Percentiles rank a stretch among this genome's conserved stretches.
phyloP scores from a whole-genome alignment of 2,329 filamentous ascomycete genomes.

The Fusarium newnesense region DNA sequence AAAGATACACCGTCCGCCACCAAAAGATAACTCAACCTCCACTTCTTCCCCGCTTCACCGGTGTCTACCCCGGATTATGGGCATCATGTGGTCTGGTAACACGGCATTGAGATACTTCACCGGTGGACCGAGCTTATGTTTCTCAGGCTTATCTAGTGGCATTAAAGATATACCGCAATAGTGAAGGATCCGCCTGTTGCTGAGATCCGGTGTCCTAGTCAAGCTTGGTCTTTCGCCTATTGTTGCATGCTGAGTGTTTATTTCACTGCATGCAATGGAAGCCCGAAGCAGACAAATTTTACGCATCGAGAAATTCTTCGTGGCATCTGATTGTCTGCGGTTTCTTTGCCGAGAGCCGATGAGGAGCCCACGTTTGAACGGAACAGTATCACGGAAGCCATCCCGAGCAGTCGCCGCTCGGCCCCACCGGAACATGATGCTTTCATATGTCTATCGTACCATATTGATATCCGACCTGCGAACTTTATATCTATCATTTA shows the following conservation, averaged over 20 bases:
- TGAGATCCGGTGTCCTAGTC: too few species aligned
- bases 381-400: not conserved
- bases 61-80: constrained; percentile 12
- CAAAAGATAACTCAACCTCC: not conserved
- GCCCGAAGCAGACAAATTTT: accelerated
- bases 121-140: not conserved
- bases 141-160: not conserved
- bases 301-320: not conserved
- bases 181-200: accelerated
- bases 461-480: accelerated
- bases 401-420: not conserved
- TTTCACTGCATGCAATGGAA: not conserved
- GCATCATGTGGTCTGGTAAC: not conserved
- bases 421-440: not conserved
- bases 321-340: accelerated
- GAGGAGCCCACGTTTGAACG: accelerated
- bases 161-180: not conserved
- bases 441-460: not conserved
- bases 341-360: not conserved
- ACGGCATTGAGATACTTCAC: not conserved
- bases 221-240: not conserved
- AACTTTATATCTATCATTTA: not conserved
- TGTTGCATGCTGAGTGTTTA: not conserved
- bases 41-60: constrained; percentile 16
- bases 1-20: not conserved